Conservation (phyloP, 2,329 filamentous ascomycete genomes). For the Penicillium psychrosexuale region DNA sequence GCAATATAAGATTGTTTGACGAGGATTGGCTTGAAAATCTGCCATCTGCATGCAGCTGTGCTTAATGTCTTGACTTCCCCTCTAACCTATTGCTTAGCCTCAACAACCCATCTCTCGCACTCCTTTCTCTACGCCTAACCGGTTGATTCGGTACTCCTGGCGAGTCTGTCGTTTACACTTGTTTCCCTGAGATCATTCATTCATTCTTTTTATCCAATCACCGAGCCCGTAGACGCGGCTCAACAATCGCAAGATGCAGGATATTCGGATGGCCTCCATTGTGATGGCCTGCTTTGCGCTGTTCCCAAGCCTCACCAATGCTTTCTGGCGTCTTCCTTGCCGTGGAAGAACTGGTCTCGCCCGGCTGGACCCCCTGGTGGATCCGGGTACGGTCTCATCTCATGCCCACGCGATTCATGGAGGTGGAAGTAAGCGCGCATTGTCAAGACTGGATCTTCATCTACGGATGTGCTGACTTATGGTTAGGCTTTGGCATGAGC, state of each 20-base stretch:
- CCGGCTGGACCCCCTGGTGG: conserved; percentile 74
- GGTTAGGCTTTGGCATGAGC: conserved; percentile 63
- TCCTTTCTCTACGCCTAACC: conserved; percentile 6
- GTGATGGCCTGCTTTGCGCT: conserved; percentile 30
- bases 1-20: conserved; percentile 14
- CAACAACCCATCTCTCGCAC: conserved; percentile 1
- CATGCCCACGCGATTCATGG: conserved; percentile 77
- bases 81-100: conserved; percentile 6
- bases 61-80: conserved; percentile 4
- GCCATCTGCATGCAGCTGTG: conserved; percentile 3
- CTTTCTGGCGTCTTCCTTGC: conserved; percentile 91
- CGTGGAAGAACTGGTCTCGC: conserved; percentile 66
- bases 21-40: conserved; percentile 13
- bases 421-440: conserved; percentile 62
- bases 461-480: conserved; percentile 8
- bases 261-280: conserved; percentile 15
- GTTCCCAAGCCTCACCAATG: conserved; percentile 47
- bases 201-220: conserved; percentile 9
- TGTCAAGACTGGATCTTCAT: neutral
- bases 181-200: conserved; percentile 1
- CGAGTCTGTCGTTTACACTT: conserved; percentile 12
- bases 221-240: conserved; percentile 14
- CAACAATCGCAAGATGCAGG: conserved; percentile 18
- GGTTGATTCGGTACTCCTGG: conserved; percentile 22
- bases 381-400: conserved; percentile 55